Percentiles rank a stretch among this genome's conserved stretches.
These are phyloP conservation scores for Talaromyces proteolyticus DNA, from an alignment of 495 filamentous ascomycete species.

Conservation along the genomic window DNA sequence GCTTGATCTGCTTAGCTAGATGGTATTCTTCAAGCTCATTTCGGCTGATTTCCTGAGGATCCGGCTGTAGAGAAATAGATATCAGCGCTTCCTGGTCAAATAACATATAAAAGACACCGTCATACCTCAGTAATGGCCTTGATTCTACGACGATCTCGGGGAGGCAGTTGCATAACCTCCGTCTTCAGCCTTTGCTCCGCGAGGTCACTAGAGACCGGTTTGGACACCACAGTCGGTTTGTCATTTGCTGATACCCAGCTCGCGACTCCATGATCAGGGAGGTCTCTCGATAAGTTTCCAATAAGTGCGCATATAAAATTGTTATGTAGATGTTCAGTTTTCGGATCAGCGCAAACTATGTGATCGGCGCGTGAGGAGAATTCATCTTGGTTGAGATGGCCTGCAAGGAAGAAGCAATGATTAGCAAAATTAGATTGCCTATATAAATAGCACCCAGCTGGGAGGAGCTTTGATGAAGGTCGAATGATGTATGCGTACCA, in stretches of 20 bases:
- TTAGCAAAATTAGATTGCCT: background rate
- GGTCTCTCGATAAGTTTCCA: slow-evolving; percentile 79
- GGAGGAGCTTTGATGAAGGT: slow-evolving; percentile 3
- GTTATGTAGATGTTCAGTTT: slow-evolving; percentile 82
- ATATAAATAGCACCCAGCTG: background rate
- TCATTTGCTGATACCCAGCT: slow-evolving; percentile 95
- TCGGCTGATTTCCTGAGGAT: slow-evolving; percentile 56
- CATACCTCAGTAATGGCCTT: slow-evolving; percentile 67
- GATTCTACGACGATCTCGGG: slow-evolving; percentile 77
- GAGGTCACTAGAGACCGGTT: slow-evolving; percentile 81
- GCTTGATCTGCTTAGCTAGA: slow-evolving; percentile 57
- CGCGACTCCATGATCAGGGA: slow-evolving; percentile 86
- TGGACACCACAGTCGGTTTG: slow-evolving; percentile 76
- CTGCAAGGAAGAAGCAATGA: slow-evolving; percentile 33
- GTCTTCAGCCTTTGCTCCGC: slow-evolving; percentile 84
- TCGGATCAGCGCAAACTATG: slow-evolving; percentile 62
- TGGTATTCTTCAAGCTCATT: slow-evolving; percentile 65
- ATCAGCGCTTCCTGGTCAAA: slow-evolving; percentile 8
- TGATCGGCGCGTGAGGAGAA: slow-evolving; percentile 69
- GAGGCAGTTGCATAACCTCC: slow-evolving; percentile 89
- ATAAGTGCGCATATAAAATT: slow-evolving; percentile 80
- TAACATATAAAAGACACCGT: slow-evolving; percentile 6
- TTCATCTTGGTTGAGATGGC: slow-evolving; percentile 80
- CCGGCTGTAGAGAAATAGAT: slow-evolving; percentile 40
- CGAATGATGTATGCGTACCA: slow-evolving; percentile 56